These are phyloP conservation scores for Saccharomycopsis olivae DNA, from an alignment of 805 yeast genomes.

Conservation along the genomic window DNA sequence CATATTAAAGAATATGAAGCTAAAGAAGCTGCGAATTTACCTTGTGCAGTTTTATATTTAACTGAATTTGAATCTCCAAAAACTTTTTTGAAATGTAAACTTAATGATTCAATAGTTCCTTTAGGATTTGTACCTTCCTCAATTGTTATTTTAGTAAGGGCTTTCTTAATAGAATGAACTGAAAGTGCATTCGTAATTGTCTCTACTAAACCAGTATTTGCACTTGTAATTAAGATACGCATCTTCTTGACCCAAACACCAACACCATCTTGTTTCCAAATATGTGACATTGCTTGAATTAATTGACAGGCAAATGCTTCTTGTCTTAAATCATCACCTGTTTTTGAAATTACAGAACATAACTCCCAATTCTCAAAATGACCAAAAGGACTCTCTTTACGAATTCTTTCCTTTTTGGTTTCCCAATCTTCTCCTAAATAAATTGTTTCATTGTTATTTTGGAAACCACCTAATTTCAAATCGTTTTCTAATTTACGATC, in stretches of 20 bases:
- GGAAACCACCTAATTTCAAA: slow-evolving; percentile 70
- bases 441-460: slow-evolving; percentile 30
- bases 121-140: slow-evolving; percentile 58
- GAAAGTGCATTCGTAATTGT: slow-evolving; percentile 93
- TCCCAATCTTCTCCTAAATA: slow-evolving; percentile 92
- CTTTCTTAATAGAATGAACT: slow-evolving; percentile 88
- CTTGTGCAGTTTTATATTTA: slow-evolving; percentile 65
- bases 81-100: slow-evolving; percentile 67
- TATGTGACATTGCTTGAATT: slow-evolving; percentile 73
- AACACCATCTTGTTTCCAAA: slow-evolving; percentile 64
- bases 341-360: slow-evolving; percentile 90
- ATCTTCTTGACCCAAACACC: slow-evolving; percentile 88
- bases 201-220: slow-evolving; percentile 86
- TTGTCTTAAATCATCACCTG: slow-evolving; percentile 91
- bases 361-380: slow-evolving; percentile 89
- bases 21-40: slow-evolving; percentile 72
- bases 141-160: slow-evolving; percentile 67
- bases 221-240: slow-evolving; percentile 86
- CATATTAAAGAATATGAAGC: slow-evolving; percentile 91
- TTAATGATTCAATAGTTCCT: slow-evolving; percentile 59
- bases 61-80: slow-evolving; percentile 55
- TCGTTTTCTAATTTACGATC: slow-evolving; percentile 89
- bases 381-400: slow-evolving; percentile 71
- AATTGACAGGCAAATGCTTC: slow-evolving; percentile 97
- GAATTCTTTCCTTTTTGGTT: slow-evolving; percentile 67